These are phyloP conservation scores for Phlebiopsis flavidoalba DNA, from an alignment of 768 basidiomycete species.

Conservation along the genomic window DNA sequence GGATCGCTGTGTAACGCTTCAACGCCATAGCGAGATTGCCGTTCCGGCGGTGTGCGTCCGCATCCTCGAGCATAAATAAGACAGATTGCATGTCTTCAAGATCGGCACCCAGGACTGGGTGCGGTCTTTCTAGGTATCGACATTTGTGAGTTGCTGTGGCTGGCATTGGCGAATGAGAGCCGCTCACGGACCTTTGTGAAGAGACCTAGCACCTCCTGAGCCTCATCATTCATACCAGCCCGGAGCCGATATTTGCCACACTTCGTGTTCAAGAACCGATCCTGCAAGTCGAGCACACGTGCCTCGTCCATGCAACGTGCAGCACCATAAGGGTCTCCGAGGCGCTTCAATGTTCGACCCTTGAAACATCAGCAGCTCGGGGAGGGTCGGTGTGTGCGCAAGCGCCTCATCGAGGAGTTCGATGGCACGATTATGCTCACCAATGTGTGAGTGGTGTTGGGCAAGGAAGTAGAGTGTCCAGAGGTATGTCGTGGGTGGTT, in stretches of 20 bases:
- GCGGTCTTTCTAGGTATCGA: constrained; percentile 75
- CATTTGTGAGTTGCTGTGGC: not conserved
- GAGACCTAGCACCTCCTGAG: constrained; percentile 65
- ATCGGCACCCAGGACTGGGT: constrained; percentile 63
- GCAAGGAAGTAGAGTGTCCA: constrained; percentile 97
- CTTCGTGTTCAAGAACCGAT: constrained; percentile 93
- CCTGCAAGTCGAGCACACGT: constrained; percentile 83
- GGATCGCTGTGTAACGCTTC: constrained; percentile 76
- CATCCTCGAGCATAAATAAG: constrained; percentile 82
- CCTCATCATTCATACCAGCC: constrained; percentile 76
- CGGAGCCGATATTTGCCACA: constrained; percentile 85
- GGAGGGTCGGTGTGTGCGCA: constrained; percentile 87
- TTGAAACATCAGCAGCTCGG: constrained; percentile 82
- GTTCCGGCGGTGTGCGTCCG: constrained; percentile 56
- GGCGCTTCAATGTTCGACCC: constrained; percentile 81
- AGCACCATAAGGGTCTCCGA: constrained; percentile 75
- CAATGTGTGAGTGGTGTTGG: constrained; percentile 75
- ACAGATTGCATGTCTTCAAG: constrained; percentile 95
- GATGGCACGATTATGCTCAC: constrained; percentile 45
- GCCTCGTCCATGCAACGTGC: constrained; percentile 78
- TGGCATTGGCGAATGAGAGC: not conserved
- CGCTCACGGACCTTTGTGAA: constrained; percentile 77
- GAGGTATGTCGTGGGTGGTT: constrained; percentile 71
- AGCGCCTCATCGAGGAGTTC: constrained; percentile 61
- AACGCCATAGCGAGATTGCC: constrained; percentile 74